Conservation (phyloP, 192 early-diverging fungal genomes). For the Lobulomyces angularis region DNA sequence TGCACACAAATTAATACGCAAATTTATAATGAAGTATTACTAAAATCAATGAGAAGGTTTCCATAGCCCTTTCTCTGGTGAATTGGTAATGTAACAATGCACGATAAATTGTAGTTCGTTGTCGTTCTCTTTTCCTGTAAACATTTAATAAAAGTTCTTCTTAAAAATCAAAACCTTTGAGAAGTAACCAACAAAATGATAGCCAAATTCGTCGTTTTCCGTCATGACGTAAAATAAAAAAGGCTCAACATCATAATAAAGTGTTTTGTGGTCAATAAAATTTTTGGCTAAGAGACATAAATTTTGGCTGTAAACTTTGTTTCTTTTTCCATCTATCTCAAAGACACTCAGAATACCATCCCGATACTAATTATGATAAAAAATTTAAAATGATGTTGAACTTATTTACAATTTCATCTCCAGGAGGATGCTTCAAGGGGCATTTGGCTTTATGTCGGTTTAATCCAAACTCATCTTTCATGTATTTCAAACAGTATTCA, state of each 20-base stretch:
- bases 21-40: slow-evolving; percentile 34
- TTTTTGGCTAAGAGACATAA: slow-evolving; percentile 84
- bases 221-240: slow-evolving; percentile 91
- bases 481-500: slow-evolving; percentile 89
- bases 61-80: slow-evolving; percentile 89
- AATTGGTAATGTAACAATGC: slow-evolving; percentile 83
- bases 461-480: slow-evolving; percentile 57
- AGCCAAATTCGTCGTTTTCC: slow-evolving; percentile 29
- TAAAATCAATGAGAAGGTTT: slow-evolving; percentile 82
- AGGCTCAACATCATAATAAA: slow-evolving; percentile 88
- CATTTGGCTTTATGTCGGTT: slow-evolving; percentile 76
- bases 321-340: slow-evolving; percentile 76
- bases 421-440: slow-evolving; percentile 60
- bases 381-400: slow-evolving; percentile 29
- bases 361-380: too few species aligned
- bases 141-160: neutral
- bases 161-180: slow-evolving; percentile 58
- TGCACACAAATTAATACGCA: slow-evolving; percentile 6
- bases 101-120: slow-evolving; percentile 85
- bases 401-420: slow-evolving; percentile 70
- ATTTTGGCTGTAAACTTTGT: slow-evolving; percentile 92
- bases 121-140: slow-evolving; percentile 77
- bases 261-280: slow-evolving; percentile 93
- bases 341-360: slow-evolving; percentile 64
- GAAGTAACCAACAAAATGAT: slow-evolving; percentile 81